phyloP scores from a whole-genome alignment of 305 asterid species.

The Euphrasia arctica region DNA sequence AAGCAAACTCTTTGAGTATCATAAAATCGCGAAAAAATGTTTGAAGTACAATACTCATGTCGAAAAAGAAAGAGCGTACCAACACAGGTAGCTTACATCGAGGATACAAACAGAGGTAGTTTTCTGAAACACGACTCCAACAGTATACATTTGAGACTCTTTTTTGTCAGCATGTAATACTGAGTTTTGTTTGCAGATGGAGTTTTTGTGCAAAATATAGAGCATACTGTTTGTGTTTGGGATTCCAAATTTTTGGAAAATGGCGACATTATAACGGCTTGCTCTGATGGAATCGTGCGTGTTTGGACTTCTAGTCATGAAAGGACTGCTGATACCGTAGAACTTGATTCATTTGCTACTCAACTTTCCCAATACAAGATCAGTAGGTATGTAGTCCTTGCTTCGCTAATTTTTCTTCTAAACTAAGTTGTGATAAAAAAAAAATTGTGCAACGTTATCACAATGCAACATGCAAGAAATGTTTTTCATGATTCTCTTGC shows the following conservation, averaged over 20 bases:
- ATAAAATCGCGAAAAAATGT: slow-evolving; percentile 13
- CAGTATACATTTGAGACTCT: slow-evolving; percentile 1
- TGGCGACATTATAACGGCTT: slow-evolving; percentile 90
- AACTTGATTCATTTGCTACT: slow-evolving; percentile 58
- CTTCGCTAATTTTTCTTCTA: slow-evolving; percentile 11
- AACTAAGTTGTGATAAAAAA: background rate
- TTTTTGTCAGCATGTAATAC: slow-evolving; percentile 19
- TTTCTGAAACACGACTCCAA: slow-evolving; percentile 11
- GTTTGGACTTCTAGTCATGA: slow-evolving; percentile 76
- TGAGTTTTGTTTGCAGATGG: slow-evolving; percentile 65
- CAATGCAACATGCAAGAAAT: slow-evolving; percentile 1
- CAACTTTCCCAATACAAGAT: slow-evolving; percentile 72
- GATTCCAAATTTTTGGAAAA: slow-evolving; percentile 88
- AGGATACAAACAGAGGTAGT: slow-evolving; percentile 3
- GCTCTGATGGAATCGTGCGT: slow-evolving; percentile 93
- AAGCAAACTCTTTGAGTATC: background rate
- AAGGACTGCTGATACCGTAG: slow-evolving; percentile 61
- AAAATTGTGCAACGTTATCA: too few relatives aligned
- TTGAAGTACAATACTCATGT: slow-evolving; percentile 20
- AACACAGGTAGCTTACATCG: slow-evolving; percentile 11
- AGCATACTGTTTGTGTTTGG: slow-evolving; percentile 91
- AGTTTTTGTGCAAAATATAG: slow-evolving; percentile 83
- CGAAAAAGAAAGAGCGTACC: slow-evolving; percentile 12
- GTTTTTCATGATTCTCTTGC: slow-evolving; percentile 14
- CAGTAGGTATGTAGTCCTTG: slow-evolving; percentile 57